Base-by-base conservation (phyloP, 805 yeast species). In the Sugiyamaella valdiviana region DNA sequence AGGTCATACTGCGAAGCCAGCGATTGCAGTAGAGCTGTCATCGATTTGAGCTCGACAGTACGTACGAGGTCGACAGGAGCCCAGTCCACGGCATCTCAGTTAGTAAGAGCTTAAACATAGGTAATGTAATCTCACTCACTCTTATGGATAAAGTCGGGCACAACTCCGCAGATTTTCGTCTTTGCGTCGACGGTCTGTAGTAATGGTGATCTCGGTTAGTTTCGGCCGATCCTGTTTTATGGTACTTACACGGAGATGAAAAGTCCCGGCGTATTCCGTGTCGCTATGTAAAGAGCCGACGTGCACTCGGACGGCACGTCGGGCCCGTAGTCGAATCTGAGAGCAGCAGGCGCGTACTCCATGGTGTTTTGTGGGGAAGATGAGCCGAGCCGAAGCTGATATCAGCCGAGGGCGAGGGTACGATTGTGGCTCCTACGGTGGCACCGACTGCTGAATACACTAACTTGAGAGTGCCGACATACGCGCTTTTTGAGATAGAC, bases 51-150 rank as follows among this genome's bases (percentile, higher is more conserved):
- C 6, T 19, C 26, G 5, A n/a, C 21, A 7, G 29, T 40, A 6
- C 19, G 24, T 9, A 36, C 42, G 4, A 48, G 14, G 7, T 45
- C 42, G 14, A 39, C 46, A 9, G 48, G 48, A 40, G 38, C 26
- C 55, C 55, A 51, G 5, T 26, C 44, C n/a, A 51, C 50, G 39
- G 38, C 16, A 32, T 45, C 23, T n/a, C 23, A 24, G 14, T 37
- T 26, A 24, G 17, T 35, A 15, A 16, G 22, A 2, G 19, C 41
- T 4, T 6, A 2, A 16, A 39, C 16, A 9, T 37, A 17, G 5
- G 36, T 39, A n/a, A n/a, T n/a, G n/a, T n/a, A n/a, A n/a, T 39
- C 24, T 23, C 19, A 45, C 22, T 14, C 38, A 26, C 32, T 26
- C 10, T 26, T 26, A 26, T 26, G 6, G 9, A 26, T 26, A 26